Percentiles rank a stretch among this genome's conserved stretches.
Conservation (phyloP, 1,139 yeast species). For the Yamadazyma trypodendri region DNA sequence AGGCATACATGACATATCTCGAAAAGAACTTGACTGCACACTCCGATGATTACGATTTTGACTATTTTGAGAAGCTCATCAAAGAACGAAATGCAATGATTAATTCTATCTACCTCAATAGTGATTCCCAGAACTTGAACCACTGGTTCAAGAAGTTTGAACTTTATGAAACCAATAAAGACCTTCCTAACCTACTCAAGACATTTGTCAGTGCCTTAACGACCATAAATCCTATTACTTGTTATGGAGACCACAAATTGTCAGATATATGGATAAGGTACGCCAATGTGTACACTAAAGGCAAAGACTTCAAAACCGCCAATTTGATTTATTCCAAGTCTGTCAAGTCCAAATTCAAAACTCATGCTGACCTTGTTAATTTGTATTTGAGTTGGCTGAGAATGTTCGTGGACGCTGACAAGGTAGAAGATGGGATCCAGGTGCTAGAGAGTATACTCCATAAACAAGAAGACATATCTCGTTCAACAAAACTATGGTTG, state of each 20-base stretch:
- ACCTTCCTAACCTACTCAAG: constrained; percentile 43
- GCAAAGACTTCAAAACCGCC: constrained; percentile 59
- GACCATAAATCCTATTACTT: constrained; percentile 63
- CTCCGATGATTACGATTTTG: constrained; percentile 41
- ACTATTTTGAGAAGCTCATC: constrained; percentile 54
- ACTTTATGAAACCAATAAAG: constrained; percentile 21
- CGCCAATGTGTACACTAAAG: constrained; percentile 60
- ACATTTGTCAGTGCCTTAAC: constrained; percentile 68
- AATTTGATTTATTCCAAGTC: constrained; percentile 64
- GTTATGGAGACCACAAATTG: constrained; percentile 37
- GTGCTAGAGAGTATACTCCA: constrained; percentile 52
- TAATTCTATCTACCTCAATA: constrained; percentile 66
- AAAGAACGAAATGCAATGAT: constrained; percentile 54
- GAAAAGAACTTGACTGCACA: constrained; percentile 14
- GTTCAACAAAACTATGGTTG: constrained; percentile 67
- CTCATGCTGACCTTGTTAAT: constrained; percentile 62
- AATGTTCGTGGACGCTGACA: constrained; percentile 47
- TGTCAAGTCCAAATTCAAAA: constrained; percentile 65
- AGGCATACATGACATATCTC: constrained; percentile 50
- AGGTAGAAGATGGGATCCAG: constrained; percentile 48
- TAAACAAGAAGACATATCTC: constrained; percentile 31
- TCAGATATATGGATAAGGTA: constrained; percentile 69
- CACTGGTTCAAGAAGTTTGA: constrained; percentile 68
- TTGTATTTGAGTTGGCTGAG: constrained; percentile 78
- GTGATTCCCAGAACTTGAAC: constrained; percentile 58